Conservation (phyloP, 805 yeast species). For the Schwanniomyces vanrijiae region DNA sequence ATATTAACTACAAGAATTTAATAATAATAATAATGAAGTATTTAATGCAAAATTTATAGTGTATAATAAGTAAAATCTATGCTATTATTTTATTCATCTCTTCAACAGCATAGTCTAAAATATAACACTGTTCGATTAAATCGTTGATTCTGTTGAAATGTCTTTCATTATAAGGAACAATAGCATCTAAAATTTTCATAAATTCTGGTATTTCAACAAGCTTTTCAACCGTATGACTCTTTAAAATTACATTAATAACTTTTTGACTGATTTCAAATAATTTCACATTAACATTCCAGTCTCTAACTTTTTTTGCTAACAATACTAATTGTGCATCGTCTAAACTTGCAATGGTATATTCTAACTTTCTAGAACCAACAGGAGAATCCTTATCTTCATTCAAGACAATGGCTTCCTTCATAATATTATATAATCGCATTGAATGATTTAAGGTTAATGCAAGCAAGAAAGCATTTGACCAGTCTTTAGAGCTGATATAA, state of each 20-base stretch:
- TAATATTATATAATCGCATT: slow-evolving; percentile 77
- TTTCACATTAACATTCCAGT: slow-evolving; percentile 91
- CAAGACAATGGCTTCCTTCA: slow-evolving; percentile 59
- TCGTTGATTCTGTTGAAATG: slow-evolving; percentile 78
- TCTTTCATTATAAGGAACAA: slow-evolving; percentile 86
- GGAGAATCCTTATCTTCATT: slow-evolving; percentile 48
- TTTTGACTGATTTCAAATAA: slow-evolving; percentile 81
- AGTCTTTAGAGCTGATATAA: slow-evolving; percentile 67
- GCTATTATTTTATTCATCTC: slow-evolving; percentile 53
- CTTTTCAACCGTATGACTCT: slow-evolving; percentile 51
- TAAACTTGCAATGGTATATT: slow-evolving; percentile 57
- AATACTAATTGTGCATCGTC: slow-evolving; percentile 57
- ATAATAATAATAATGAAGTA: not conserved
- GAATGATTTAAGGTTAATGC: slow-evolving; percentile 91
- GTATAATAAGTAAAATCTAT: not conserved
- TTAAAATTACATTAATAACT: slow-evolving; percentile 63
- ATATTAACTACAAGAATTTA: not conserved
- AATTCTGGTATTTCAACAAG: slow-evolving; percentile 68
- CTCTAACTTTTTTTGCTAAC: slow-evolving; percentile 76
- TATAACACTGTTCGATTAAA: slow-evolving; percentile 79
- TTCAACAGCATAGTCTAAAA: slow-evolving; percentile 79
- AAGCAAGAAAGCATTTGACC: slow-evolving; percentile 84
- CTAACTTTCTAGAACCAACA: slow-evolving; percentile 61
- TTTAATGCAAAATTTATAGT: not conserved
- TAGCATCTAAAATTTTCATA: slow-evolving; percentile 65